Evolutionary conservation across 352 stramenopile species (phyloP), one percentile per base, ranked within the genome.

Genomic region (Phytophthora citrophthora): DNA sequence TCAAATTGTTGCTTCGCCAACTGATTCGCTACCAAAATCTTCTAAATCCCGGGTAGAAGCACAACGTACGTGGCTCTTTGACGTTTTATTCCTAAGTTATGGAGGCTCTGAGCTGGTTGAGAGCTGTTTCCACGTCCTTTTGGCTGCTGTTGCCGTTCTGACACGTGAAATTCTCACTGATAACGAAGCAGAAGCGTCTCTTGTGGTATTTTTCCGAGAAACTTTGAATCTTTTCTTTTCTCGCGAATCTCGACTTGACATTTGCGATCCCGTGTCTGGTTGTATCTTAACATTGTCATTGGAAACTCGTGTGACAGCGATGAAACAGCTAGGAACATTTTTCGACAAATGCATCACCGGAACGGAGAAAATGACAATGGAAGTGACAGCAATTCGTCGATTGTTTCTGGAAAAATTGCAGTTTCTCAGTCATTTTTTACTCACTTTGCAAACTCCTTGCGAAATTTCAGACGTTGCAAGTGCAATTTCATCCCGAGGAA

Each of bases 61-160:
- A 10, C 61, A 71, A 18, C 70, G 84, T 10, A 83, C 67, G 1
- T 90, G 82, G 82, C 36, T 93, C 0, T 90, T 93, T 49, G 82
- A 91, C 45, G 24, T 82, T 4, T 18, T 87, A 4, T 77, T 88
- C 15, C 64, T 91, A 18, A 81, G 57, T 23, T 54, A 77, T 7
- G 67, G 64, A 29, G 70, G 57, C 11, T 20, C 60, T 3, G 31
- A 64, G 2, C 61, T 86, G 0, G 58, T 61, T 3, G 45, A 76
- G 16, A 64, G 40, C 29, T 84, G 72, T 24, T 77, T 76, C 12
- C 59, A 51, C 3, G 31, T 80, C 23, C 59, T 76, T 15, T 71
- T 48, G 31, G 56, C 49, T 40, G 53, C 62, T 45, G 29, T 81
- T 2, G 39, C 23, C 8, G 48, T 76, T 12, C 32, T 83, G 31